Evolutionary conservation across 805 yeast species (phyloP).

Genomic region (Metschnikowia proteae): DNA sequence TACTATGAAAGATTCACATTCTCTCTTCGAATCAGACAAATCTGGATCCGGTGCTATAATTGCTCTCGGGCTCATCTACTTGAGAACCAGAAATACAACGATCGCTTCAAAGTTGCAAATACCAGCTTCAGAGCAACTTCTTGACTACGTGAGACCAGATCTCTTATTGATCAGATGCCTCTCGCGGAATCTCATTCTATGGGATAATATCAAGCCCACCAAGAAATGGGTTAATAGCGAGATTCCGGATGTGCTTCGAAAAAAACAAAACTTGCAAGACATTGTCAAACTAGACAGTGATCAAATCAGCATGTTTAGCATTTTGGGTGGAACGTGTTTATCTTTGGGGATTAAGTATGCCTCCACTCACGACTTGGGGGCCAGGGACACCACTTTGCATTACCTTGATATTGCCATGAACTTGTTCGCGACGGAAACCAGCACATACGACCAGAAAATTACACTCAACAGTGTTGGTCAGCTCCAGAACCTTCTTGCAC

Average conservation of each 20-base stretch:
- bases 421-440: conserved; percentile 39
- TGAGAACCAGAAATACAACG: conserved; percentile 57
- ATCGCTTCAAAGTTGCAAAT: conserved; percentile 60
- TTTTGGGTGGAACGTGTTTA: conserved; percentile 70
- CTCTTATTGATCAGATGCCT: conserved; percentile 61
- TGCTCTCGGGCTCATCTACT: conserved; percentile 69
- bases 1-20: conserved; percentile 60
- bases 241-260: conserved; percentile 47
- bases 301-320: conserved; percentile 56
- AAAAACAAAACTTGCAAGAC: conserved; percentile 23
- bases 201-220: conserved; percentile 57
- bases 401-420: conserved; percentile 51
- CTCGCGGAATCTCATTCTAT: conserved; percentile 62
- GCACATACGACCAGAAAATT: conserved; percentile 55
- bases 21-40: conserved; percentile 54
- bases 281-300: conserved; percentile 48
- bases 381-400: conserved; percentile 52
- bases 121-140: conserved; percentile 55
- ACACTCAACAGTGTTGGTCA: conserved; percentile 51
- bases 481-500: conserved; percentile 54
- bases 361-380: conserved; percentile 55
- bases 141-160: conserved; percentile 79
- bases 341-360: conserved; percentile 76
- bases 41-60: conserved; percentile 71
- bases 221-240: conserved; percentile 54